phyloP scores from a whole-genome alignment of 495 filamentous ascomycete species.

The Cladorrhinum samala region DNA sequence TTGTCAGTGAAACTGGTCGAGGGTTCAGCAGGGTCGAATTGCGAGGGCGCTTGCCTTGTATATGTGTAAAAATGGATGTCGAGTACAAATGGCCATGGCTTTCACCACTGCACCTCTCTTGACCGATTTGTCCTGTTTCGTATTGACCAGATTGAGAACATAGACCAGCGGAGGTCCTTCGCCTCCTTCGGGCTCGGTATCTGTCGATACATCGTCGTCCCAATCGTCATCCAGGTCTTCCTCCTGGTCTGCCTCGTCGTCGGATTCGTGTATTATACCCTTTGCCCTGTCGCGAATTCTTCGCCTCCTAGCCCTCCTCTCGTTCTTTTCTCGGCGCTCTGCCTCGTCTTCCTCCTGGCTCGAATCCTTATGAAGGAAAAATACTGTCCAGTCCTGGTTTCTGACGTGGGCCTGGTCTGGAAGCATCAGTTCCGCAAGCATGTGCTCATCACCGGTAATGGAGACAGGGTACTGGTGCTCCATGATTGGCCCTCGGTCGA shows the following conservation, averaged over 20 bases:
- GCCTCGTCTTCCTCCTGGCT: conserved; percentile 71
- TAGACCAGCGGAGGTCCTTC: conserved; percentile 93
- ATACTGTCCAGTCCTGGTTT: conserved; percentile 98
- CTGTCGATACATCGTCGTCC: conserved; percentile 48
- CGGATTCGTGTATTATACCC: conserved; percentile 48
- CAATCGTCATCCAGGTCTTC: conserved; percentile 43
- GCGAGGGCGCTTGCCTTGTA: conserved; percentile 92
- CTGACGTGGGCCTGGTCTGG: conserved; percentile 94
- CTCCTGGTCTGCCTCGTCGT: conserved; percentile 42
- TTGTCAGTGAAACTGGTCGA: too few species aligned
- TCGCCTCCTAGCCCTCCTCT: conserved; percentile 40
- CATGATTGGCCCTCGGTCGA: conserved; percentile 94
- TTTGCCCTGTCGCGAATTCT: conserved; percentile 43
- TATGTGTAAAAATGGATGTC: conserved; percentile 97
- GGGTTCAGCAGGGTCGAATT: too few species aligned
- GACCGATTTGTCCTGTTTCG: conserved; percentile 86
- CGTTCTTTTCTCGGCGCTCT: conserved; percentile 46
- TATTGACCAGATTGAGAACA: conserved; percentile 95
- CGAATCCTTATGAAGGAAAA: conserved; percentile 94
- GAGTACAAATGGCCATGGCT: conserved; percentile 98
- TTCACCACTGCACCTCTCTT: conserved; percentile 94
- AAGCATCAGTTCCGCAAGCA: conserved; percentile 98
- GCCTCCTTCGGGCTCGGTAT: conserved; percentile 56
- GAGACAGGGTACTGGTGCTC: conserved; percentile 93
- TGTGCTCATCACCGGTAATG: conserved; percentile 94